Conservation (phyloP, 257 asterid species). For the Primulina eburnea region DNA sequence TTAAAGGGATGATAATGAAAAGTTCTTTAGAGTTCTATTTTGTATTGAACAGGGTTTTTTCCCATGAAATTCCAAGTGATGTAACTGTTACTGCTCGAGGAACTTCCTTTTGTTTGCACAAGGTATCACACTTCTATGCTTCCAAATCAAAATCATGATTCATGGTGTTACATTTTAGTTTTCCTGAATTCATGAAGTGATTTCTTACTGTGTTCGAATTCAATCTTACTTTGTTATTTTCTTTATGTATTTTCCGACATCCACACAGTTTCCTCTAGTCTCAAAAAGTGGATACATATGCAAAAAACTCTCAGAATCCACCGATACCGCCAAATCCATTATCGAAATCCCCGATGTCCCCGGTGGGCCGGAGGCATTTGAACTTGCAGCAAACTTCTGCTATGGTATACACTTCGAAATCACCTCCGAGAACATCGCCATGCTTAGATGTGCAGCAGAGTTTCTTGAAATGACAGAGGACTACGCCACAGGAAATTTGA, state of each 20-base stretch:
- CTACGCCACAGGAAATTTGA: constrained; percentile 57
- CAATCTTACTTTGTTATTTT: background rate
- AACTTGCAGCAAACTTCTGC: constrained; percentile 82
- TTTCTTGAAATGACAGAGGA: constrained; percentile 87
- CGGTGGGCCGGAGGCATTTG: constrained; percentile 83
- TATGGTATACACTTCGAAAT: constrained; percentile 83
- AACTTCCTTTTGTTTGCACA: constrained; percentile 70
- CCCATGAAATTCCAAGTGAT: constrained; percentile 85
- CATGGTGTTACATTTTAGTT: background rate
- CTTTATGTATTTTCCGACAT: background rate
- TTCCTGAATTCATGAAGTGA: background rate
- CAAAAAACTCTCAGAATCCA: constrained; percentile 52
- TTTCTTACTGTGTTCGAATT: background rate
- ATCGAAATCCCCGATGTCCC: constrained; percentile 67
- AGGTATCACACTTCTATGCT: constrained; percentile 39
- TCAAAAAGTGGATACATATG: constrained; percentile 78
- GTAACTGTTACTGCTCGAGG: constrained; percentile 63
- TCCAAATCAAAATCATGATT: background rate
- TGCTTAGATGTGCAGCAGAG: constrained; percentile 70
- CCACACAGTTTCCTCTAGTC: constrained; percentile 70
- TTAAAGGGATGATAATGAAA: background rate
- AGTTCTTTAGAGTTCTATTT: background rate
- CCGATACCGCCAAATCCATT: constrained; percentile 36
- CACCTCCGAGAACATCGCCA: constrained; percentile 63
- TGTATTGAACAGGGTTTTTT: constrained; percentile 60